Percentiles rank a stretch among this genome's conserved stretches.
phyloP scores from a whole-genome alignment of 2,329 filamentous ascomycete genomes.

The Ascochyta fabae region DNA sequence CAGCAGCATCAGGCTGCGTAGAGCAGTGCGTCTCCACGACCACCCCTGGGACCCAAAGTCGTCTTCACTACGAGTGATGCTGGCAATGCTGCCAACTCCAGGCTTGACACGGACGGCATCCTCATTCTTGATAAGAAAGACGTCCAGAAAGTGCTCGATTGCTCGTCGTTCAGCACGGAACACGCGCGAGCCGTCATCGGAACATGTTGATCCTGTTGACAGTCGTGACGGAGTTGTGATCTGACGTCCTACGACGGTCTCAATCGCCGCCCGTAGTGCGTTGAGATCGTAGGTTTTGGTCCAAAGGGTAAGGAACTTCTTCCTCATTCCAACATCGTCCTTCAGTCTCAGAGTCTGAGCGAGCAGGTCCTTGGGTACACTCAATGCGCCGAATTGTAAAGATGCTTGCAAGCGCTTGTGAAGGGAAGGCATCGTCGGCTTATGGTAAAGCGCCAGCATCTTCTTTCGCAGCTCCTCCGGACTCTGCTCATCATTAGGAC shows the following conservation, averaged over 20 bases:
- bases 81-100: constrained; percentile 49
- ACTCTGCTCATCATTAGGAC: constrained; percentile 37
- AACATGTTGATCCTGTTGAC: constrained; percentile 45
- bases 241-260: constrained; percentile 65
- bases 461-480: constrained; percentile 52
- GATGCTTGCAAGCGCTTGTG: constrained; percentile 66
- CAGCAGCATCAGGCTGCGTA: constrained; percentile 66
- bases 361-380: constrained; percentile 60
- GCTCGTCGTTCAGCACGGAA: constrained; percentile 50
- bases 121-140: constrained; percentile 65
- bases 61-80: constrained; percentile 47
- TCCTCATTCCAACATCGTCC: constrained; percentile 64
- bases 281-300: constrained; percentile 62
- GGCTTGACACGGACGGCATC: constrained; percentile 55
- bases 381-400: constrained; percentile 63
- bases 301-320: constrained; percentile 64
- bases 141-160: constrained; percentile 61
- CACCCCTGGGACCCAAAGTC: constrained; percentile 54
- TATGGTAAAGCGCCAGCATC: constrained; percentile 62
- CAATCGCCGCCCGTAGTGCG: constrained; percentile 60
- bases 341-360: constrained; percentile 55
- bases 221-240: constrained; percentile 49
- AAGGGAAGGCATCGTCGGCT: constrained; percentile 56
- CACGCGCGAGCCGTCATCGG: constrained; percentile 44
- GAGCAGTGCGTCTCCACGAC: constrained; percentile 62